Evolutionary conservation across 1,284 basidiomycete genomes (phyloP).

Genomic region (Boletus smithii): DNA sequence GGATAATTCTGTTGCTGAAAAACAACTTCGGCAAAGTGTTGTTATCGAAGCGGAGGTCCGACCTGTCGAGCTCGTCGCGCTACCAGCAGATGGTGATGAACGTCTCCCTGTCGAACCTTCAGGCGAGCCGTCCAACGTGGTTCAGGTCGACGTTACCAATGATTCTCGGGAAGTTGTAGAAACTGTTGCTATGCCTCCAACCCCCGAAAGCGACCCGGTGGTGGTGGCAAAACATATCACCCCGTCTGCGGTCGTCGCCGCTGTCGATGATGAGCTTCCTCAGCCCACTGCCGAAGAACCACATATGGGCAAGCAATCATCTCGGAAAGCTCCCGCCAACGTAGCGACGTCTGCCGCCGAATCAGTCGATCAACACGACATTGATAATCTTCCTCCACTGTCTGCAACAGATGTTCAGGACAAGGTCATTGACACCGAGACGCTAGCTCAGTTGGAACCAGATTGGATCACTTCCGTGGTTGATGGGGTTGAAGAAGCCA

Average conservation of each 20-base stretch:
- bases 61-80: constrained; percentile 1
- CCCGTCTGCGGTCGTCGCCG: background rate
- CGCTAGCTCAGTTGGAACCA: constrained; percentile 15
- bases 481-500: constrained; percentile 14
- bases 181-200: constrained; percentile 3
- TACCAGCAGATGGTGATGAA: background rate
- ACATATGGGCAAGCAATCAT: constrained; percentile 5
- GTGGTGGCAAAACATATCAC: background rate
- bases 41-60: background rate
- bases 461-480: constrained; percentile 4
- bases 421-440: constrained; percentile 10
- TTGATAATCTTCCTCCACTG: constrained; percentile 6
- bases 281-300: constrained; percentile 5
- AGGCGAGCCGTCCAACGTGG: background rate
- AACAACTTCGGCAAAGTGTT: background rate
- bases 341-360: constrained; percentile 10
- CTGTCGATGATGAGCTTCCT: constrained; percentile 1
- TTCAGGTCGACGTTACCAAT: constrained; percentile 5
- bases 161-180: constrained; percentile 2
- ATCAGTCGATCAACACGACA: constrained; percentile 3
- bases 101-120: background rate
- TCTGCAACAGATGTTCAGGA: background rate
- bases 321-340: constrained; percentile 7
- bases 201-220: constrained; percentile 5
- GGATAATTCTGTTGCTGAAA: background rate